phyloP scores from a whole-genome alignment of 371 early-diverging fungal genomes.

The Zychaea mexicana region DNA sequence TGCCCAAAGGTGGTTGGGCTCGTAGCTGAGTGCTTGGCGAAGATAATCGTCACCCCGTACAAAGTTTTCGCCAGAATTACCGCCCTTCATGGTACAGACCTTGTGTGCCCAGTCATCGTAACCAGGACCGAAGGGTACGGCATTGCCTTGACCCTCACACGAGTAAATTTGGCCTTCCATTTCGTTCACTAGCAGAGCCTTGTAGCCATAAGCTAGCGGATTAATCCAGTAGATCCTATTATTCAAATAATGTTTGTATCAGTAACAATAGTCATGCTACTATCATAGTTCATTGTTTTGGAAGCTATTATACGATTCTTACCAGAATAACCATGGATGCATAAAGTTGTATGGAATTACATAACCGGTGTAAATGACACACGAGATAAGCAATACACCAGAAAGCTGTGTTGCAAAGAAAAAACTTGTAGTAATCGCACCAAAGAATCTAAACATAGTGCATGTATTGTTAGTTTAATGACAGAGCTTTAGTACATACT shows the following conservation, averaged over 20 bases:
- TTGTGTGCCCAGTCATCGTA: slow-evolving; percentile 56
- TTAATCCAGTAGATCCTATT: slow-evolving; percentile 75
- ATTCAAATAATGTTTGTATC: background rate
- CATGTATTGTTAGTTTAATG: too few species aligned
- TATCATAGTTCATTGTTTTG: too few species aligned
- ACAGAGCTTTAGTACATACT: too few species aligned
- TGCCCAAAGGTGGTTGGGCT: slow-evolving; percentile 31
- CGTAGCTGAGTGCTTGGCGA: slow-evolving; percentile 52
- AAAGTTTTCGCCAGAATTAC: slow-evolving; percentile 47
- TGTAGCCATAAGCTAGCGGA: slow-evolving; percentile 72
- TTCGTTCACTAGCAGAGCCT: slow-evolving; percentile 76
- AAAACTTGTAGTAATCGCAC: slow-evolving; percentile 46
- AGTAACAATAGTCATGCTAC: background rate
- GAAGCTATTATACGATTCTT: too few species aligned
- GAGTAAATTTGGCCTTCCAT: slow-evolving; percentile 59
- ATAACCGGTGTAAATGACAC: slow-evolving; percentile 62
- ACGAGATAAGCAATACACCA: slow-evolving; percentile 47
- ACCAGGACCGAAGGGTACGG: slow-evolving; percentile 61
- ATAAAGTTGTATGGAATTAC: slow-evolving; percentile 20
- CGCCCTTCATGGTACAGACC: slow-evolving; percentile 64
- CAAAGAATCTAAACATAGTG: slow-evolving; percentile 33
- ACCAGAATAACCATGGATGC: slow-evolving; percentile 64
- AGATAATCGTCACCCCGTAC: slow-evolving; percentile 68
- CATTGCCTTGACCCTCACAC: slow-evolving; percentile 45
- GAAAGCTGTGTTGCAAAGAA: slow-evolving; percentile 50